Evolutionary conservation across 495 filamentous ascomycete genomes (phyloP), one percentile per base, ranked within the genome.

Genomic region (Amniculicola lignicola): DNA sequence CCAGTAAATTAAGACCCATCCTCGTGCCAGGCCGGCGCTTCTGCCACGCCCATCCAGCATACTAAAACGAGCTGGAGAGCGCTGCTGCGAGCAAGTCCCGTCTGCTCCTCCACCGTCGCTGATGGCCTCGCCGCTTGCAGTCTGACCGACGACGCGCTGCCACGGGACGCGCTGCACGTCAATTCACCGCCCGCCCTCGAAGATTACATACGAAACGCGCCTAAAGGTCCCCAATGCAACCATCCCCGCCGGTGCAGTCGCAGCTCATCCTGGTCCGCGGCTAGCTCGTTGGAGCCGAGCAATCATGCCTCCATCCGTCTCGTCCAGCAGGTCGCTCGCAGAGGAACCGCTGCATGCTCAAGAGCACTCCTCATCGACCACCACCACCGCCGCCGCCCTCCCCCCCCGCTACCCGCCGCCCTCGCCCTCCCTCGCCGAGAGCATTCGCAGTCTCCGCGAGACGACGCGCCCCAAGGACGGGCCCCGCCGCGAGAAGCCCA

Each of bases 381-480:
- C 28, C 11, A 3, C 55, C 7, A 12, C 46, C 36, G 43, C 55
- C 3, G 22, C 46, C n/a, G 16, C 33, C 14, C 41, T 23, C 23
- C n/a, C 23, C 21, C 46, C 22, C 14, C 45, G 12, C 18, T 38
- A 28, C 14, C 41, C 44, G 7, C 36, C 24, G 1, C 45, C 50
- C 44, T 48, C 54, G 18, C 44, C 55, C 2, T 55, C 61, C n/a
- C 49, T 60, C 28, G 46, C 49, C 15, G 61, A 60, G 25, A 55
- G 45, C 56, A 47, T 56, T 33, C 50, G 61, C 7, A 28, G 45
- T 25, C 61, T 64, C 45, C 61, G 61, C 61, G 60, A 63, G 54
- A 42, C 54, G 23, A 39, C 54, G 45, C 40, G 33, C 36, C 59
- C 42, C 12, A 28, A 35, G 4, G 52, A 57, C 43, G 52, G 19